phyloP scores from a whole-genome alignment of 2,329 filamentous ascomycete genomes.

The Cercospora citrullina region DNA sequence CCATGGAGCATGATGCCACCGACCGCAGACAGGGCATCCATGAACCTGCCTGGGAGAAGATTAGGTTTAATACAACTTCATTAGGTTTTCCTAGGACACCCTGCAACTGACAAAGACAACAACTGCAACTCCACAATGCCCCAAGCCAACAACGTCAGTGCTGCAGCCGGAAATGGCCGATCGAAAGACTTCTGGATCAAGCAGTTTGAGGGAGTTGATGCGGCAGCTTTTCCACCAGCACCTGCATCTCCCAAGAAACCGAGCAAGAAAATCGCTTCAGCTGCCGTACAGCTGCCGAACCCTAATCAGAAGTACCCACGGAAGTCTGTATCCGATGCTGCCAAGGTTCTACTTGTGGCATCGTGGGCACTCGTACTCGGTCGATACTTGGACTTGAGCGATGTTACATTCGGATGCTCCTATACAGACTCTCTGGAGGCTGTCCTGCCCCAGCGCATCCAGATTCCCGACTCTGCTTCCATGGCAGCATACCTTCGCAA shows the following conservation, averaged over 20 bases:
- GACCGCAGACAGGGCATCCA: background rate
- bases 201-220: background rate
- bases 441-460: background rate
- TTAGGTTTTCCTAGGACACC: background rate
- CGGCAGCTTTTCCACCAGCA: background rate
- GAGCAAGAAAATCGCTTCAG: background rate
- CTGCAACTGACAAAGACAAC: background rate
- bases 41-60: background rate
- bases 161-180: background rate
- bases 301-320: background rate
- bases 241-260: background rate
- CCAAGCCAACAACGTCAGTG: background rate
- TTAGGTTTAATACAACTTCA: background rate
- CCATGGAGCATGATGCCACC: background rate
- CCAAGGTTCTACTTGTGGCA: background rate
- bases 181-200: background rate
- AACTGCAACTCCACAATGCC: background rate
- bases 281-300: background rate
- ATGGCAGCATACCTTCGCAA: background rate
- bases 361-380: background rate
- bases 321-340: background rate
- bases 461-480: background rate
- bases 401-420: background rate
- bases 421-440: background rate
- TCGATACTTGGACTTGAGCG: background rate